Base-by-base conservation (phyloP, 1,139 yeast species). In the Debaryomyces singareniensis region DNA sequence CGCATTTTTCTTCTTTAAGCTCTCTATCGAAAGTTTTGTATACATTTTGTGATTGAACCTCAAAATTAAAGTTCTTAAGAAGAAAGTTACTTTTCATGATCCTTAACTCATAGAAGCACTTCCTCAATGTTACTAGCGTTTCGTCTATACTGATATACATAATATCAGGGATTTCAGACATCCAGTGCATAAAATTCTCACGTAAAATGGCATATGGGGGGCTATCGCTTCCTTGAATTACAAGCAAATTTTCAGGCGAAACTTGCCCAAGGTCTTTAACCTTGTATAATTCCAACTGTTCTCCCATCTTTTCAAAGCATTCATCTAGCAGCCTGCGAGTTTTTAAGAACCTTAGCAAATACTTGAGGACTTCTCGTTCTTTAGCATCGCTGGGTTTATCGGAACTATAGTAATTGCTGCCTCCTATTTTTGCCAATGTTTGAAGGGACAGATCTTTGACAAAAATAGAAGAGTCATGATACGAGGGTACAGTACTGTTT, bases 111-210 rank as follows among this genome's bases (percentile, higher is more conserved):
- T 29, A 28, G 18, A 37, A 16, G 10, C 26, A 24, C 10, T 15
- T n/a, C 4, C 34, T 20, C 13, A 37, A 32, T 16, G 28, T 29
- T 10, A 20, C 26, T 5, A 31, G 24, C 9, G 31, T 31, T n/a
- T 28, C 24, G 7, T 29, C 23, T 6, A 37, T 27, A 27, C 30
- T 35, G 11, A 13, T 23, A 20, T 37, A 36, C 30, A 36, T 26
- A 5, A 24, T 14, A 23, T 33, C 35, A 6, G 41, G 41, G 14
- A 36, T 35, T n/a, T 31, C 32, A 6, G 21, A 23, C 3, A 33
- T 30, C 41, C 39, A 37, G 14, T 29, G 27, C 12, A 24, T 27
- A 14, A 37, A 37, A 9, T 36, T 29, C 4, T 27, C 28, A 13
- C 37, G 24, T 6, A 32, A 16, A 13, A 31, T 31, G 13, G 24